Conservation (phyloP, 805 yeast genomes). For the Cyberlindnera lachancei region DNA sequence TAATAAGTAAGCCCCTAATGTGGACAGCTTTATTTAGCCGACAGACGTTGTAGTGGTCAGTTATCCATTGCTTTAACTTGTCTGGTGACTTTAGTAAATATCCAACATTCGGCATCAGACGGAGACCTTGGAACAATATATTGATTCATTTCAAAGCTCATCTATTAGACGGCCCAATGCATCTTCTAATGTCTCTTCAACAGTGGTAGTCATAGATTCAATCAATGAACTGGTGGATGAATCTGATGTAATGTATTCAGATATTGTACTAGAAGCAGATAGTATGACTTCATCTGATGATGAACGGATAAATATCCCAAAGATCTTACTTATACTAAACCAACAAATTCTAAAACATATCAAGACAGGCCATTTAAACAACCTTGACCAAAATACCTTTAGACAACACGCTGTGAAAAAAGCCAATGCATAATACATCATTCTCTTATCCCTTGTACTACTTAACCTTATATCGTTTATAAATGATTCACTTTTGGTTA, state of each 20-base stretch:
- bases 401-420: constrained; percentile 17
- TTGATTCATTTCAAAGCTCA: constrained; percentile 12
- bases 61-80: too few species aligned
- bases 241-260: too few species aligned
- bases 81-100: too few species aligned
- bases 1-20: too few species aligned
- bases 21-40: too few species aligned
- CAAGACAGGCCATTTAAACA: constrained; percentile 16
- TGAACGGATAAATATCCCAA: too few species aligned
- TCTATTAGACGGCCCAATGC: constrained; percentile 12
- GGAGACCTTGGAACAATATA: too few species aligned
- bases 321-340: constrained; percentile 5
- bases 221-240: neutral
- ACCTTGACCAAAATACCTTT: constrained; percentile 17
- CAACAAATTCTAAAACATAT: constrained; percentile 6
- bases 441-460: constrained; percentile 16
- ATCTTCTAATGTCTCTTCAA: constrained; percentile 3
- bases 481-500: constrained; percentile 18
- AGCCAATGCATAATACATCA: constrained; percentile 16
- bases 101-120: too few species aligned
- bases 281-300: too few species aligned
- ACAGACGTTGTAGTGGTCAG: too few species aligned
- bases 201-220: neutral
- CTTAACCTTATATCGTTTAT: constrained; percentile 20
- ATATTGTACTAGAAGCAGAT: too few species aligned